Evolutionary conservation across 768 basidiomycete species (phyloP).

Genomic region (Candolleomyces eurysporus): DNA sequence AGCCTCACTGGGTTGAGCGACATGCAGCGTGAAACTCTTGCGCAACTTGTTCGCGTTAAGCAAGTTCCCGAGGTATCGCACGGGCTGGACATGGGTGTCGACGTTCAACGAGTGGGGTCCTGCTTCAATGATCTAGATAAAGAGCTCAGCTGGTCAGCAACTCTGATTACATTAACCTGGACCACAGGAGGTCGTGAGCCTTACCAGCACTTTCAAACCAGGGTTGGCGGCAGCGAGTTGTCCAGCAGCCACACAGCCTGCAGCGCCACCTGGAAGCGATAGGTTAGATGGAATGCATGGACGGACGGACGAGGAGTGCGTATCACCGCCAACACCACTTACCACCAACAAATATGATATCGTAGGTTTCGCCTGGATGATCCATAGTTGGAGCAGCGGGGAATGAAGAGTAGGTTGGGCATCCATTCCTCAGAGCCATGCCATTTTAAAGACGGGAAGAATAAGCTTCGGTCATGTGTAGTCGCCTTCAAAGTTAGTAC

Average conservation of each 20-base stretch:
- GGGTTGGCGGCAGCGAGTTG: constrained; percentile 55
- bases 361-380: constrained; percentile 12
- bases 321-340: constrained; percentile 1
- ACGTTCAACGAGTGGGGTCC: constrained; percentile 51
- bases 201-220: constrained; percentile 51
- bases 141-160: not conserved
- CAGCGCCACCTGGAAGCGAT: constrained; percentile 49
- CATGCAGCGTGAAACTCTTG: constrained; percentile 45
- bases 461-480: no score
- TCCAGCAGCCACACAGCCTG: constrained; percentile 58
- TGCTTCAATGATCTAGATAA: constrained; percentile 49
- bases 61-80: constrained; percentile 44
- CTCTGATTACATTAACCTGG: not conserved
- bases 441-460: no score
- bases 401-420: no score
- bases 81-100: constrained; percentile 52
- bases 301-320: not conserved
- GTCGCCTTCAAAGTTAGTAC: no score
- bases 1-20: constrained; percentile 39
- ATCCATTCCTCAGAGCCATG: no score
- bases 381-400: no score
- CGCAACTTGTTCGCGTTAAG: constrained; percentile 20
- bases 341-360: constrained; percentile 63
- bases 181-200: not conserved
- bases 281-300: not conserved